Base-by-base conservation (phyloP, 2,329 filamentous ascomycete genomes). In the Xylaria sp. region DNA sequence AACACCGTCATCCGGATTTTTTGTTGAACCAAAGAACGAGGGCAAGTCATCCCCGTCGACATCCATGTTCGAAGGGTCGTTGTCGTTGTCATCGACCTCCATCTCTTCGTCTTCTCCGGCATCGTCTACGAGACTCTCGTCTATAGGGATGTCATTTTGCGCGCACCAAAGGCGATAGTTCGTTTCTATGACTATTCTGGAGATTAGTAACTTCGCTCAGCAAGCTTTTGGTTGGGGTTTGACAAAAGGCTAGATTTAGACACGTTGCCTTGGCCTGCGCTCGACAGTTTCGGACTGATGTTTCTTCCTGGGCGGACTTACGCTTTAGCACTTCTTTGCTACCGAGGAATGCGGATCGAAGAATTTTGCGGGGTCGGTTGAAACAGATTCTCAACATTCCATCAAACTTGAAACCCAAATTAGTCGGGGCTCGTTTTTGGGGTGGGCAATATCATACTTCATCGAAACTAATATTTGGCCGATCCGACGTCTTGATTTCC, bases 131-230 rank as follows among this genome's bases (percentile, higher is more conserved):
- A 83, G 66, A 3, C 84, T 85, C 63, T 94, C 92, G 61, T 96
- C 92, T 6, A 97, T 77, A 0, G 87, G 78, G 15, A 96, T 87
- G 71, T 93, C 89, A 73, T 96, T 92, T 77, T 96, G 89, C 38
- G 93, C 91, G 75, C 94, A 97, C 85, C 89, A 98, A 2, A 93
- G 90, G 66, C 92, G 84, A 78, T 96, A 98, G 77, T 98, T 98
- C 67, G 86, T 83, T 78, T 96, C 92, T 19, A 97, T 80, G 83
- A 97, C 74, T 97, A 83, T 23, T 11, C 1, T 97, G 90, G 92
- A 60, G 87, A 93, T 15, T 91, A 90, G 54, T 25, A 57, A 4
- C 12, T 42, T 6, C 19, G 9, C 42, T 21, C n/a, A 2, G 40
- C 21, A 4, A 9, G 15, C 21, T 23, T 8, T 14, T 4, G 14